A percentile compares a stretch with the other conserved stretches of the same genome.
Evolutionary conservation across 306 rosid genomes (phyloP).

Genomic region (Gynostemma pentaphyllum): DNA sequence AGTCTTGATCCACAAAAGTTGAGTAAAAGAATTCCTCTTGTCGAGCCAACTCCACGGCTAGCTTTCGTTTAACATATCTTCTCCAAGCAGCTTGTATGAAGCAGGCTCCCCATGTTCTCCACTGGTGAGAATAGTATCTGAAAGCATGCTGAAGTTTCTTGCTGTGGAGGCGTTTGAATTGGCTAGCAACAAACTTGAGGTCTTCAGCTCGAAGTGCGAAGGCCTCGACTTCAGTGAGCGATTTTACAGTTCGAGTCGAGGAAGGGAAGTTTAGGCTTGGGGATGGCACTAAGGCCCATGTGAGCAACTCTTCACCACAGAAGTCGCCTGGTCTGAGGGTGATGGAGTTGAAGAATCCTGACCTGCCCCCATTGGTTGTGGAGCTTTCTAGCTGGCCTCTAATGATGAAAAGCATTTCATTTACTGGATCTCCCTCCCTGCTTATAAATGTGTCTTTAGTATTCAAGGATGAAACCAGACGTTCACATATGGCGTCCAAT

Average conservation of each 20-base stretch:
- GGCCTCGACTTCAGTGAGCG: constrained; percentile 70
- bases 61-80: constrained; percentile 37
- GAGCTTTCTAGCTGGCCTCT: constrained; percentile 86
- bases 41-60: constrained; percentile 43
- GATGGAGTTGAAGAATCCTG: constrained; percentile 72
- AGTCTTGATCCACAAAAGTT: constrained; percentile 18
- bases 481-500: constrained; percentile 85
- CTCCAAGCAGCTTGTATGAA: constrained; percentile 85
- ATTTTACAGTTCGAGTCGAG: constrained; percentile 64
- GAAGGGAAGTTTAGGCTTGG: constrained; percentile 51
- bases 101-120: constrained; percentile 85
- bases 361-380: constrained; percentile 74
- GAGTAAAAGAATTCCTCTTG: constrained; percentile 39
- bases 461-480: constrained; percentile 64
- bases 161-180: constrained; percentile 79
- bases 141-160: constrained; percentile 81
- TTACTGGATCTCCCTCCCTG: constrained; percentile 81
- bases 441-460: constrained; percentile 47
- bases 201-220: constrained; percentile 77
- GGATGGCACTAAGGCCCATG: constrained; percentile 61
- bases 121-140: constrained; percentile 73
- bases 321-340: constrained; percentile 64
- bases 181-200: constrained; percentile 60
- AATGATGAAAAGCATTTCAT: constrained; percentile 76
- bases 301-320: constrained; percentile 78